Base-by-base conservation (phyloP, 2,329 filamentous ascomycete species). In the Alternaria longipes region DNA sequence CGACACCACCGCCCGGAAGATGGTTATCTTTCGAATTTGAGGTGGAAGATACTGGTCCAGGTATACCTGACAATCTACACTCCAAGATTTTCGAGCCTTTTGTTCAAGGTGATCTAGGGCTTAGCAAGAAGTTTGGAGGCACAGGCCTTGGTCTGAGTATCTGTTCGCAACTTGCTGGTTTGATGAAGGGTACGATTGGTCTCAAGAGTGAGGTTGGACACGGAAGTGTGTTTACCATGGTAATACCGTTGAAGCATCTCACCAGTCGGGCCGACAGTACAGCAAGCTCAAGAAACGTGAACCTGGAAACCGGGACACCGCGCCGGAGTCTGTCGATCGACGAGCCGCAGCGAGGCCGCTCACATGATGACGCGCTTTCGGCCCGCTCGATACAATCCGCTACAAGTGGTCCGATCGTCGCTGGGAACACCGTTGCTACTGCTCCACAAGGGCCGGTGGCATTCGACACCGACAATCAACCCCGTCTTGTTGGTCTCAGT, bases 31-130 rank as follows among this genome's bases (percentile, higher is more conserved):
- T 97, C 69, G 91, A 96, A 72, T 97, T 97, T 62, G 91, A 96
- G 74, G 92, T 97, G 1, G 86, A 93, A 74, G 94, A 97, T 68
- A 94, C 90, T 0, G 94, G 94, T 0, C 93, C 93, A 0, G 94
- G 94, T 28, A 97, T 97, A 57, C 88, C 92, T 0, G 86, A 89
- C 7, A 82, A 90, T 65, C 87, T 96, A 77, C 92, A 93, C 69
- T 84, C 91, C 58, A 90, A 90, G 67, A 92, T 97, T 9, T 97
- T 97, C 74, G 94, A 97, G 76, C 94, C 94, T 0, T 97, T 97
- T 73, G 91, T 97, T 0, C 94, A 97, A 78, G 94, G 91, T n/a
- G 93, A 97, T 74, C 81, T 95, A 1, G 91, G 93, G 1, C 81
- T 97, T 16, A 96, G 91, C 81, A 96, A 93, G 78, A 95, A 95